Evolutionary conservation across 2,329 filamentous ascomycete species (phyloP).

Genomic region (Monilinia fructigena): DNA sequence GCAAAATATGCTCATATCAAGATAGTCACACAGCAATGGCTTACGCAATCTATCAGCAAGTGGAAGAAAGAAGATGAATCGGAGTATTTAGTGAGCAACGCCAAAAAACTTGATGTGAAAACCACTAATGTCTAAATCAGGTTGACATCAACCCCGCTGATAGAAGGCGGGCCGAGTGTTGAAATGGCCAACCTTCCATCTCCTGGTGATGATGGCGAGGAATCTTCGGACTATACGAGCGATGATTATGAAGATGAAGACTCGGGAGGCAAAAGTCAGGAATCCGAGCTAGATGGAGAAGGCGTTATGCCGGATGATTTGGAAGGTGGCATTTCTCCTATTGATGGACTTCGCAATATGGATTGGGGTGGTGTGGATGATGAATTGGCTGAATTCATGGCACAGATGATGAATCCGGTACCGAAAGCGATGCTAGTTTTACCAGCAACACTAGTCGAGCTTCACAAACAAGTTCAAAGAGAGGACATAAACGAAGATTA

Average conservation of each 20-base stretch:
- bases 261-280: conserved; percentile 36
- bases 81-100: conserved; percentile 44
- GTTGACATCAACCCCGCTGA: conserved; percentile 73
- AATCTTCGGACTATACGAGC: conserved; percentile 39
- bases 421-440: conserved; percentile 40
- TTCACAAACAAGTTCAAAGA: conserved; percentile 30
- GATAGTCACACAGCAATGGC: conserved; percentile 90
- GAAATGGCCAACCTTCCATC: conserved; percentile 49
- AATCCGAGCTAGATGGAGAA: conserved; percentile 46
- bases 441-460: conserved; percentile 30
- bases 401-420: conserved; percentile 50
- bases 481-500: conserved; percentile 38
- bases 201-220: conserved; percentile 43
- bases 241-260: conserved; percentile 41
- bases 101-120: background rate
- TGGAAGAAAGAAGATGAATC: conserved; percentile 80
- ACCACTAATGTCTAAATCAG: conserved; percentile 27
- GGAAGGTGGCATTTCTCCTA: conserved; percentile 52
- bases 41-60: conserved; percentile 77
- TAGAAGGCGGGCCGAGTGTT: conserved; percentile 35
- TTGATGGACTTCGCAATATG: conserved; percentile 48
- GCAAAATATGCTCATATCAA: conserved; percentile 76
- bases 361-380: conserved; percentile 66
- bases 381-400: conserved; percentile 74
- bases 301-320: conserved; percentile 52